Evolutionary conservation across 2,329 filamentous ascomycete species (phyloP), one percentile per base, ranked within the genome.

Genomic region (Penicillium sp.): DNA sequence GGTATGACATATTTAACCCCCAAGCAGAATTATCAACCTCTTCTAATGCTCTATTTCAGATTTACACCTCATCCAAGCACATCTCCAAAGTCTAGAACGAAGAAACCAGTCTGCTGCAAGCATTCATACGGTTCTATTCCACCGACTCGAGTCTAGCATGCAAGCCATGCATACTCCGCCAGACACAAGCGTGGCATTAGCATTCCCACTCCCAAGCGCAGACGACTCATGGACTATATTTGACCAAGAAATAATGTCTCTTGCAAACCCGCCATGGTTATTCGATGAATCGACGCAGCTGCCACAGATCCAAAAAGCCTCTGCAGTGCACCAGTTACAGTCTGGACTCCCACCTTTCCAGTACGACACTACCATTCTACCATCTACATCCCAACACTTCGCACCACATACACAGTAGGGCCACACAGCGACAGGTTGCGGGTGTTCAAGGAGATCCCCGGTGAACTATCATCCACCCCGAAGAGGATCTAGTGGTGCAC

Each of bases 181-280:
- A 7, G 62, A 66, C n/a, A 65, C 63, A n/a, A 62, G 62, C 25
- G 57, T 59, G 4, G 62, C 53, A 29, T 41, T 68, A 8, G 51
- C 61, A 7, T 61, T 71, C 27, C 62, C 67, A 12, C 60, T 46
- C 1, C 55, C 63, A 2, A 59, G 53, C n/a, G 42, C 60, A 21
- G 68, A 70, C 29, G 67, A 67, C 35, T 66, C 69, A 4, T 71
- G 68, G 68, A 67, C 69, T 7, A 70, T 71, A 33, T 71, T 71
- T 27, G 69, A 71, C 33, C 69, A 71, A 47, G 63, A 71, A 35
- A 71, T 69, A 10, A 67, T 70, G 63, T 59, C 65, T 12, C 60
- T 71, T 7, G 69, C 68, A 19, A 71, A 69, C 19, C 69, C 67
- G 21, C 63, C 67, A 2, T 70, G 67, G 69, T 45, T 70, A 6